A percentile compares a stretch with the other conserved stretches of the same genome.
phyloP scores from a whole-genome alignment of 2,329 filamentous ascomycete genomes.

The Aspergillus pseudoglaucus region DNA sequence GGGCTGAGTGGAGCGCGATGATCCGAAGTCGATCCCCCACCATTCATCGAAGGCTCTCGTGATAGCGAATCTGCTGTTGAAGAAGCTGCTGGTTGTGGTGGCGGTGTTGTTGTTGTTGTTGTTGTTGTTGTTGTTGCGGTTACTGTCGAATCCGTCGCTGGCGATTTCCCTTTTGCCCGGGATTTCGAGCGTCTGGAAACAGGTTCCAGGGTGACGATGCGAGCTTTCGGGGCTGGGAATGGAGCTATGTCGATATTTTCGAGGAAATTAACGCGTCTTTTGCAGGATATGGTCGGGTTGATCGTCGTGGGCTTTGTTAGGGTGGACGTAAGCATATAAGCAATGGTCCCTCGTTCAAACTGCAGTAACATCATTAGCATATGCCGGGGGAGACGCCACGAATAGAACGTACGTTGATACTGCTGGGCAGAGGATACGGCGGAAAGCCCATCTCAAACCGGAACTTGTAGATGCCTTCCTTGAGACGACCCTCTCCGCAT shows the following conservation, averaged over 20 bases:
- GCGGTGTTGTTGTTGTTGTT: neutral
- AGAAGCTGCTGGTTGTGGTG: no score
- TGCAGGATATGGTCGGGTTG: conserved; percentile 69
- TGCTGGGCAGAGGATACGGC: conserved; percentile 61
- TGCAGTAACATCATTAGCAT: conserved; percentile 32
- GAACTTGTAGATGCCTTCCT: conserved; percentile 60
- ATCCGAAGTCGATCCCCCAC: conserved; percentile 23
- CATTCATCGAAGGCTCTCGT: conserved; percentile 39
- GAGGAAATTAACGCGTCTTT: conserved; percentile 70
- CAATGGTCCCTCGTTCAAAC: conserved; percentile 93
- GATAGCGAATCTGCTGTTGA: conserved; percentile 38
- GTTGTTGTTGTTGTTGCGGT: neutral
- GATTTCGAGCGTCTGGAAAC: conserved; percentile 64
- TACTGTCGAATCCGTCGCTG: conserved; percentile 27
- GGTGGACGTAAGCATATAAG: conserved; percentile 84
- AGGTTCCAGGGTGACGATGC: conserved; percentile 80
- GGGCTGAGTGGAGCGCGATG: conserved; percentile 41
- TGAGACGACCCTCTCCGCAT: conserved; percentile 58
- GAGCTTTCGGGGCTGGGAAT: conserved; percentile 66
- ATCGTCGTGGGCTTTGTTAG: conserved; percentile 85
- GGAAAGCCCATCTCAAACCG: conserved; percentile 59
- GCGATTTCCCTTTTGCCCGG: conserved; percentile 47
- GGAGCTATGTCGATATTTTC: conserved; percentile 80
- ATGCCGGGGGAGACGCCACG: conserved; percentile 4
- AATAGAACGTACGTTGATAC: conserved; percentile 70